A percentile compares a stretch with the other conserved stretches of the same genome.
Evolutionary conservation across 208 protist species (phyloP).

Genomic region (Wallacemonas sp.): DNA sequence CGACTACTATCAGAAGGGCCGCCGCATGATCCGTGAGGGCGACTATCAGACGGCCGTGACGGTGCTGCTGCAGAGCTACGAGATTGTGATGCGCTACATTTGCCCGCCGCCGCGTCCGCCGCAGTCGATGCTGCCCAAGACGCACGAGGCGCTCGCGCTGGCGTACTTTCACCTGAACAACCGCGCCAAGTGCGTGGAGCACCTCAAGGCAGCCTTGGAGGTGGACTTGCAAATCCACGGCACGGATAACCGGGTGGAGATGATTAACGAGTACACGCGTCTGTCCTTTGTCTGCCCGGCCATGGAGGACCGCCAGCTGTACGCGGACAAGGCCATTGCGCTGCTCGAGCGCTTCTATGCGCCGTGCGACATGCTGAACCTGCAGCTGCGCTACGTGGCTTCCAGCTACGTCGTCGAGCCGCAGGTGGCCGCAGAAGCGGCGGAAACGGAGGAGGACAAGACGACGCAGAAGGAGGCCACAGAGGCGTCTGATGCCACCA

Average conservation of each 20-base stretch:
- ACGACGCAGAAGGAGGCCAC: neutral
- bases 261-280: slow-evolving; percentile 80
- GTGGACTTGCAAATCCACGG: slow-evolving; percentile 59
- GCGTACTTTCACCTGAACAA: slow-evolving; percentile 79
- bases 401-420: slow-evolving; percentile 23
- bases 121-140: slow-evolving; percentile 87
- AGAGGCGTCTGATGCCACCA: neutral
- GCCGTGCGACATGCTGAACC: slow-evolving; percentile 51
- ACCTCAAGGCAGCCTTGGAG: slow-evolving; percentile 62
- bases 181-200: slow-evolving; percentile 73
- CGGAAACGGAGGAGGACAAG: neutral
- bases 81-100: slow-evolving; percentile 83
- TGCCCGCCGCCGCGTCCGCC: slow-evolving; percentile 79
- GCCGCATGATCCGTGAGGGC: slow-evolving; percentile 76
- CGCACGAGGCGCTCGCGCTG: slow-evolving; percentile 78
- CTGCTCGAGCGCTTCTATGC: slow-evolving; percentile 74
- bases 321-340: slow-evolving; percentile 57
- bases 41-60: slow-evolving; percentile 72
- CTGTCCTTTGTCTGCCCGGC: slow-evolving; percentile 56
- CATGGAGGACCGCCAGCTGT: slow-evolving; percentile 38
- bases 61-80: slow-evolving; percentile 86
- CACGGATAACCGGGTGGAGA: slow-evolving; percentile 48
- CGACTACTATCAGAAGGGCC: slow-evolving; percentile 91
- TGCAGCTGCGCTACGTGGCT: slow-evolving; percentile 54
- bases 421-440: neutral